Conservation (phyloP, 139 green algal genomes). For the Chlamydomonas asymmetrica region DNA sequence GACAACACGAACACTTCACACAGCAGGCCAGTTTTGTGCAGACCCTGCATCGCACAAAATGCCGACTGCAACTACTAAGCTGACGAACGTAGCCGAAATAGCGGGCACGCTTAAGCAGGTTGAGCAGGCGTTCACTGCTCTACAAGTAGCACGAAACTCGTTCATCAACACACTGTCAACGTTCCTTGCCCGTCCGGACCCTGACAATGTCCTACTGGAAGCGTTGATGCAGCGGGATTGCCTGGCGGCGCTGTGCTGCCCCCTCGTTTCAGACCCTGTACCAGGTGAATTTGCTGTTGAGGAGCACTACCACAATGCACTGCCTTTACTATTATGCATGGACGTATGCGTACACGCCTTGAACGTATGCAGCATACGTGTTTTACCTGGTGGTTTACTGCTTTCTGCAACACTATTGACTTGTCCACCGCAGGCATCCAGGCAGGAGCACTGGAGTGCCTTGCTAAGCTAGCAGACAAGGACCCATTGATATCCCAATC, state of each 20-base stretch:
- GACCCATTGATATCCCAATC: conserved; percentile 46
- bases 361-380: too few relatives aligned
- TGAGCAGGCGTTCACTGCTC: conserved; percentile 40
- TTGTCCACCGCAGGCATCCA: conserved; percentile 53
- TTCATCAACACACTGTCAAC: conserved; percentile 39
- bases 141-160: conserved; percentile 38
- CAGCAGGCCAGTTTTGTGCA: too few relatives aligned
- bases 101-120: conserved; percentile 45
- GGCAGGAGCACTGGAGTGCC: conserved; percentile 27
- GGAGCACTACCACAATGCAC: too few relatives aligned
- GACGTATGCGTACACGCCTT: too few relatives aligned
- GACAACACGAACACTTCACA: too few relatives aligned
- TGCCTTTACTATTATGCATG: too few relatives aligned
- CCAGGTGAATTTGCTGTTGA: conserved; percentile 20
- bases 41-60: not conserved
- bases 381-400: too few relatives aligned
- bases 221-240: conserved; percentile 52
- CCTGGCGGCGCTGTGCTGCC: conserved; percentile 47
- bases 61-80: not conserved
- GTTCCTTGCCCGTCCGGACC: conserved; percentile 35
- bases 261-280: conserved; percentile 41
- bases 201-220: conserved; percentile 38
- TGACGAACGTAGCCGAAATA: conserved; percentile 20
- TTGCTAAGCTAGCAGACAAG: conserved; percentile 30
- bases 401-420: too few relatives aligned